These are phyloP conservation scores for Suzukiozyma palmioleophila DNA, from an alignment of 1,139 yeast genomes.

Conservation along the genomic window DNA sequence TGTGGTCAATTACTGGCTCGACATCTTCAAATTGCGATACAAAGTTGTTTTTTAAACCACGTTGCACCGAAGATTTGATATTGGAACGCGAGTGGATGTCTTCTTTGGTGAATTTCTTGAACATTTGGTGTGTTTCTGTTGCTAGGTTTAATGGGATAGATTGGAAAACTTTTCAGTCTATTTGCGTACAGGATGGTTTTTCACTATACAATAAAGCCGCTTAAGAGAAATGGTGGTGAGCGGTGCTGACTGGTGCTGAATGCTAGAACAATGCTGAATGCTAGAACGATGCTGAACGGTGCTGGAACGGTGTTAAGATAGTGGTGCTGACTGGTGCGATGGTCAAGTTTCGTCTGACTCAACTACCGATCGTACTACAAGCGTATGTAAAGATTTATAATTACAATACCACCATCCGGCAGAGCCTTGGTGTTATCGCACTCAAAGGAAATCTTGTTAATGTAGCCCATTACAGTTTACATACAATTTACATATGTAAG, in stretches of 20 bases:
- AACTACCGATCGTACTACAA: background rate
- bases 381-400: conserved; percentile 57
- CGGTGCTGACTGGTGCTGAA: background rate
- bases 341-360: too few species aligned
- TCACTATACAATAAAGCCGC: background rate
- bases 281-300: too few species aligned
- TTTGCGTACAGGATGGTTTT: background rate
- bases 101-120: conserved; percentile 73
- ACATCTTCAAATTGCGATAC: conserved; percentile 67
- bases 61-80: conserved; percentile 87
- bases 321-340: too few species aligned
- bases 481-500: conserved; percentile 17
- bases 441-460: conserved; percentile 62
- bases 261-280: too few species aligned
- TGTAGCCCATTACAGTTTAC: conserved; percentile 53
- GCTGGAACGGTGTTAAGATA: too few species aligned
- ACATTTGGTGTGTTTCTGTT: conserved; percentile 26
- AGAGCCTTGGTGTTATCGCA: conserved; percentile 61
- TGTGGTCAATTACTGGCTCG: conserved; percentile 71
- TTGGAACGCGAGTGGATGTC: conserved; percentile 89
- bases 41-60: conserved; percentile 72
- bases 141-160: background rate
- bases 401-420: conserved; percentile 66
- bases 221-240: background rate
- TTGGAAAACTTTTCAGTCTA: background rate